A percentile compares a stretch with the other conserved stretches of the same genome.
These are phyloP conservation scores for Pseudonectria buxi DNA, from an alignment of 2,329 filamentous ascomycete genomes.

Conservation along the genomic window DNA sequence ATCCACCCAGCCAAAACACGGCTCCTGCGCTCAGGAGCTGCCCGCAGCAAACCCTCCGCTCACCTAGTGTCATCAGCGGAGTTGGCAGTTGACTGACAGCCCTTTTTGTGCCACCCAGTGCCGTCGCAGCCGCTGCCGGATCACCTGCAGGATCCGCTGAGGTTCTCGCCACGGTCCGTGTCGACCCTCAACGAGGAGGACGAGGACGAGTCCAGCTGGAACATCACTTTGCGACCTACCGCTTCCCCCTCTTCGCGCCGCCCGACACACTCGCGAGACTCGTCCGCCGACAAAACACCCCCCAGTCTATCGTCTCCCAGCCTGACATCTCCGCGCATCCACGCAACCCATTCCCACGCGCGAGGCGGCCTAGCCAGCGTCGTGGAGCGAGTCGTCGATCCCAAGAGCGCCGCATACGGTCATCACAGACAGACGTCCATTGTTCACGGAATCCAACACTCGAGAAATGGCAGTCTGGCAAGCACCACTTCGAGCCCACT, in stretches of 20 bases:
- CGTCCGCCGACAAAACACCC: slow-evolving; percentile 46
- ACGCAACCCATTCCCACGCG: slow-evolving; percentile 33
- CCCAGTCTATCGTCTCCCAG: slow-evolving; percentile 28
- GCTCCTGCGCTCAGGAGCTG: not conserved
- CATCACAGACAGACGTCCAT: slow-evolving; percentile 97
- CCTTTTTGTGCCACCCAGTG: slow-evolving; percentile 34
- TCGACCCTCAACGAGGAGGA: slow-evolving; percentile 48
- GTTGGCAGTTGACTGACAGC: slow-evolving; percentile 15
- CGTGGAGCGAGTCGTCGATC: slow-evolving; percentile 47
- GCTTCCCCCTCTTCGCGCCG: slow-evolving; percentile 33
- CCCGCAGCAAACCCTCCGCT: no score
- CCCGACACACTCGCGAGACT: slow-evolving; percentile 49
- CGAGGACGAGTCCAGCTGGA: slow-evolving; percentile 44
- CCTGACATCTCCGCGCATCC: slow-evolving; percentile 33
- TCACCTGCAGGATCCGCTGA: slow-evolving; percentile 44
- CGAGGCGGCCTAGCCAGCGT: slow-evolving; percentile 36
- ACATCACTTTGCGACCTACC: slow-evolving; percentile 44
- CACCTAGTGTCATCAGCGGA: slow-evolving; percentile 4
- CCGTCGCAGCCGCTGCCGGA: slow-evolving; percentile 55
- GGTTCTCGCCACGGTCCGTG: slow-evolving; percentile 44
- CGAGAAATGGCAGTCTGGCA: slow-evolving; percentile 77
- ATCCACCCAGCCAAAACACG: slow-evolving; percentile 9
- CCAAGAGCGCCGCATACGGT: slow-evolving; percentile 57
- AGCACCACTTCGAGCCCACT: slow-evolving; percentile 77
- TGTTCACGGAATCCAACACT: slow-evolving; percentile 92